Percentiles rank a stretch among this genome's conserved stretches.
Conservation (phyloP, 2,329 filamentous ascomycete species). For the Aureobasidium musti region DNA sequence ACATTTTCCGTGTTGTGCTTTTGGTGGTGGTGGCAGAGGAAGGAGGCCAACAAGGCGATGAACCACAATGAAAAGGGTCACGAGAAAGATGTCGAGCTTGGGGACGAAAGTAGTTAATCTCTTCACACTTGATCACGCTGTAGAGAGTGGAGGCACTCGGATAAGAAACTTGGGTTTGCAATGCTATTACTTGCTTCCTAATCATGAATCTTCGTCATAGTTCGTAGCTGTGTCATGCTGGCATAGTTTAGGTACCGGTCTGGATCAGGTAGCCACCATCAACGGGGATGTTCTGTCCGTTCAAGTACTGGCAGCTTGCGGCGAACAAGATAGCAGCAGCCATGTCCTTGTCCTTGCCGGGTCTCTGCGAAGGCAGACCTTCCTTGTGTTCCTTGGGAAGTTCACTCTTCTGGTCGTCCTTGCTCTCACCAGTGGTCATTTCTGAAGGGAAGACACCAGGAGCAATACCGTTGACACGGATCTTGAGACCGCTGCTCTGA, state of each 20-base stretch:
- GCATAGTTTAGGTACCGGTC: slow-evolving; percentile 36
- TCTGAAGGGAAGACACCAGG: slow-evolving; percentile 60
- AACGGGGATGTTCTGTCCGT: slow-evolving; percentile 54
- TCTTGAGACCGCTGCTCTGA: slow-evolving; percentile 51
- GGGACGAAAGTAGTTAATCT: too few species aligned
- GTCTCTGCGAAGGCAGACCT: slow-evolving; percentile 53
- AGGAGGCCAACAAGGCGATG: neutral
- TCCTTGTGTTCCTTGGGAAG: slow-evolving; percentile 50
- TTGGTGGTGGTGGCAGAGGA: slow-evolving; percentile 2
- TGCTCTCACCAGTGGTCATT: slow-evolving; percentile 56
- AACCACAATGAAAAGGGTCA: neutral
- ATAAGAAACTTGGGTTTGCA: too few species aligned
- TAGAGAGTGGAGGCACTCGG: too few species aligned
- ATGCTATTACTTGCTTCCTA: too few species aligned
- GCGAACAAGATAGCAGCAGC: slow-evolving; percentile 7
- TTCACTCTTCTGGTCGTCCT: slow-evolving; percentile 55
- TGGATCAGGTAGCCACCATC: slow-evolving; percentile 57
- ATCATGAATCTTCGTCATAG: neutral
- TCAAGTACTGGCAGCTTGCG: slow-evolving; percentile 44
- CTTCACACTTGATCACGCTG: too few species aligned
- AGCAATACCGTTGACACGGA: slow-evolving; percentile 58
- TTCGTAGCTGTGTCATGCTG: neutral
- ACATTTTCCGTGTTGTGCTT: neutral
- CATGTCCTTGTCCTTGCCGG: slow-evolving; percentile 62
- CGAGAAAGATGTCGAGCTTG: neutral